Conservation (phyloP, 2,329 filamentous ascomycete genomes). For the Epichloe glyceriae region DNA sequence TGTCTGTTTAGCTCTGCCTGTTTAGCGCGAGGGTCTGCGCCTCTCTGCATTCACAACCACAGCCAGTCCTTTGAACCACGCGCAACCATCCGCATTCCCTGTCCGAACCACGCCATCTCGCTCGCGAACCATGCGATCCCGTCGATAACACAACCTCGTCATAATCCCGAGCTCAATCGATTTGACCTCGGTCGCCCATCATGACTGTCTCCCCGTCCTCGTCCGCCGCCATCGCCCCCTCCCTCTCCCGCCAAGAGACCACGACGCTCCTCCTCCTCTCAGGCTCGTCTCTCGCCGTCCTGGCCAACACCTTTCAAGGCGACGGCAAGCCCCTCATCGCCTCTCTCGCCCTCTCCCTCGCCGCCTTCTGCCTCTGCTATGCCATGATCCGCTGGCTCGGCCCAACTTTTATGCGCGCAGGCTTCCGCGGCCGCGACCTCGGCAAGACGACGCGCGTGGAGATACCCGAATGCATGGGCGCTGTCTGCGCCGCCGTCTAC, state of each 20-base stretch:
- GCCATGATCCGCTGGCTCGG: slow-evolving; percentile 90
- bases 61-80: too few relatives aligned
- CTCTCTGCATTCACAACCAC: too few relatives aligned
- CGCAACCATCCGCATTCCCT: too few relatives aligned
- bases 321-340: slow-evolving; percentile 84
- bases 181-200: neutral
- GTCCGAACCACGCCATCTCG: too few relatives aligned
- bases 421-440: slow-evolving; percentile 81
- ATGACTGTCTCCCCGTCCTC: slow-evolving; percentile 1
- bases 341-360: slow-evolving; percentile 71
- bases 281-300: slow-evolving; percentile 56
- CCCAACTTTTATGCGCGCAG: slow-evolving; percentile 73
- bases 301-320: slow-evolving; percentile 68
- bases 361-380: slow-evolving; percentile 73
- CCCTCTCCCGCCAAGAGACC: slow-evolving; percentile 40
- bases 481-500: slow-evolving; percentile 85
- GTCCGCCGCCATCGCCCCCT: neutral
- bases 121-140: neutral
- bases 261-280: slow-evolving; percentile 48
- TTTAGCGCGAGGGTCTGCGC: too few relatives aligned
- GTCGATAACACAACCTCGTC: too few relatives aligned
- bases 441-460: slow-evolving; percentile 57
- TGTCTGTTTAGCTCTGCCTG: too few relatives aligned
- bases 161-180: too few relatives aligned
- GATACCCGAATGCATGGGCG: slow-evolving; percentile 93